Conservation (phyloP, 192 early-diverging fungal species). For the Gigaspora rosea region DNA sequence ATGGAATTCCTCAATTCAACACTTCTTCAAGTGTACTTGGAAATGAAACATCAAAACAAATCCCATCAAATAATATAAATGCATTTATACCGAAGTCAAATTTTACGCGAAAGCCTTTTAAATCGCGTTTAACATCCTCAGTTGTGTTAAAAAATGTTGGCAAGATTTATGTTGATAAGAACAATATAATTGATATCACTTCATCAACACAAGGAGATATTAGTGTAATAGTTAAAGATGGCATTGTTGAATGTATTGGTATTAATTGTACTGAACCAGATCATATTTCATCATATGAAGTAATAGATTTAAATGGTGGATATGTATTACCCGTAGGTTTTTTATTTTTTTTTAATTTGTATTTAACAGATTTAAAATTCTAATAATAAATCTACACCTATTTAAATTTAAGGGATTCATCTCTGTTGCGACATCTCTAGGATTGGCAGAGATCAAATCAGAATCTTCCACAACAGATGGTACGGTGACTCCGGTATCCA, state of each 20-base stretch:
- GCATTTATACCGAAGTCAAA: no score
- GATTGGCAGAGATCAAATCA: constrained; percentile 64
- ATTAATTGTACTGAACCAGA: constrained; percentile 32
- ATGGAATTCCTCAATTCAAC: constrained; percentile 66
- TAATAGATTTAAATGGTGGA: constrained; percentile 59
- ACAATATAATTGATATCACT: background rate
- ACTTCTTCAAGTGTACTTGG: background rate
- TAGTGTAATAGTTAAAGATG: constrained; percentile 37
- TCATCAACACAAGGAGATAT: constrained; percentile 30
- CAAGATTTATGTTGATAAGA: constrained; percentile 34
- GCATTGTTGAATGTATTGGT: constrained; percentile 39
- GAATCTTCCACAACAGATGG: constrained; percentile 68
- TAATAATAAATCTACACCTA: background rate
- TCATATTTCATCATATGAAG: constrained; percentile 10
- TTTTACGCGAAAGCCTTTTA: no score
- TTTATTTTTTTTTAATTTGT: no score
- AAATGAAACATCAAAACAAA: background rate
- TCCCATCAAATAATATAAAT: no score
- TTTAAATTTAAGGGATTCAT: constrained; percentile 48
- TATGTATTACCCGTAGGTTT: constrained; percentile 58
- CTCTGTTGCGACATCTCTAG: constrained; percentile 60
- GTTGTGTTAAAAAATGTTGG: constrained; percentile 50
- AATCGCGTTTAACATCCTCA: no score
- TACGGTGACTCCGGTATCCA: background rate
- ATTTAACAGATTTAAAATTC: no score